Conservation (phyloP, 1,284 basidiomycete genomes). For the Tilletiopsis washingtonensis region DNA sequence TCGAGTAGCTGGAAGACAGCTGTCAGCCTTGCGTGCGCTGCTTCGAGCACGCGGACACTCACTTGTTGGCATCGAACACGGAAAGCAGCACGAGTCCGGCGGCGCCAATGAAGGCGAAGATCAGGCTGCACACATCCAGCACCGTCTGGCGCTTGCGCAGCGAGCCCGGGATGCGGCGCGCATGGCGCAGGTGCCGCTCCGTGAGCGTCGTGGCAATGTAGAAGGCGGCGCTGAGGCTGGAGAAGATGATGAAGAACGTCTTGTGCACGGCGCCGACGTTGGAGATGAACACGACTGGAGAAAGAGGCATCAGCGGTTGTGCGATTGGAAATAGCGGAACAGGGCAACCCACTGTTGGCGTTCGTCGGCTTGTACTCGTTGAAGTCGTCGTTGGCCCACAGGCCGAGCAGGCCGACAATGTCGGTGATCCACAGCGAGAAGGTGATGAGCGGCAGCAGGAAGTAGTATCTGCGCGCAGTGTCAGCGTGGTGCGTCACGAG, state of each 20-base stretch:
- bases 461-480: constrained; percentile 23
- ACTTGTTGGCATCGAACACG: constrained; percentile 38
- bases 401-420: constrained; percentile 41
- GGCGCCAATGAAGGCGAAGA: constrained; percentile 50
- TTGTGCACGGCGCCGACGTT: constrained; percentile 50
- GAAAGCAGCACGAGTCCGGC: constrained; percentile 50
- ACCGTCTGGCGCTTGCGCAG: constrained; percentile 46
- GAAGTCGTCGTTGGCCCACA: constrained; percentile 49
- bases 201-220: constrained; percentile 49
- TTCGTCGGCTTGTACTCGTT: constrained; percentile 46
- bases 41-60: background rate
- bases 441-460: constrained; percentile 25
- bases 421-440: constrained; percentile 25
- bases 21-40: background rate
- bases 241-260: constrained; percentile 38
- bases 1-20: constrained; percentile 44
- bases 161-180: constrained; percentile 52
- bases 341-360: no score
- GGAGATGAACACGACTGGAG: constrained; percentile 50
- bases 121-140: constrained; percentile 49
- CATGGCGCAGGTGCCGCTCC: constrained; percentile 52
- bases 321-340: no score
- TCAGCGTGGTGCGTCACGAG: no score
- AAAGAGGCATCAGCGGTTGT: background rate
- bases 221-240: constrained; percentile 18